Percentiles rank a stretch among this genome's conserved stretches.
Conservation (phyloP, 345 rosid species). For the Heritiera littoralis region DNA sequence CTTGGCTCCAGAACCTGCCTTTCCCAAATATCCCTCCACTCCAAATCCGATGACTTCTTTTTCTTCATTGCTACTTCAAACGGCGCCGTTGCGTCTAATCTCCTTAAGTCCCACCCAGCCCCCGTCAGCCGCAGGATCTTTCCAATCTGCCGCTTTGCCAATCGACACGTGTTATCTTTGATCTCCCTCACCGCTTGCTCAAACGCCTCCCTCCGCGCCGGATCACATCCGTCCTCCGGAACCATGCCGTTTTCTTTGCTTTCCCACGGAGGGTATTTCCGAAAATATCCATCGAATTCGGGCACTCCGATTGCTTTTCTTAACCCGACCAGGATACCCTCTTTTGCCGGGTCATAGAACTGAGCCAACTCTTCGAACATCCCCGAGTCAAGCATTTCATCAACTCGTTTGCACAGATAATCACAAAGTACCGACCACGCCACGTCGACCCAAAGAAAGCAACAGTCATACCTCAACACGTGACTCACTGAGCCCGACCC, state of each 20-base stretch:
- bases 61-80: conserved; percentile 37
- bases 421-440: conserved; percentile 58
- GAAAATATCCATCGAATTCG: conserved; percentile 69
- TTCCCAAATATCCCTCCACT: conserved; percentile 69
- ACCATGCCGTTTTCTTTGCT: conserved; percentile 15
- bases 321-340: conserved; percentile 43
- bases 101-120: conserved; percentile 71
- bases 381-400: conserved; percentile 87
- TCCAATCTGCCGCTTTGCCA: conserved; percentile 71
- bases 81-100: conserved; percentile 76
- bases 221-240: conserved; percentile 30
- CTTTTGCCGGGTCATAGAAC: conserved; percentile 43
- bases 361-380: conserved; percentile 73
- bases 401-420: conserved; percentile 68
- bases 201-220: conserved; percentile 44
- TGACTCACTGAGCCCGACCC: conserved; percentile 36
- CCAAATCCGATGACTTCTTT: conserved; percentile 20
- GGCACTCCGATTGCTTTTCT: conserved; percentile 90
- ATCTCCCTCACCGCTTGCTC: conserved; percentile 70
- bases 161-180: conserved; percentile 73
- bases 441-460: conserved; percentile 85
- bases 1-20: conserved; percentile 62
- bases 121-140: conserved; percentile 59
- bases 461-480: conserved; percentile 69
- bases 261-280: conserved; percentile 43